A percentile compares a stretch with the other conserved stretches of the same genome.
Conservation (phyloP, 2,329 filamentous ascomycete genomes). For the Apiospora sp. region DNA sequence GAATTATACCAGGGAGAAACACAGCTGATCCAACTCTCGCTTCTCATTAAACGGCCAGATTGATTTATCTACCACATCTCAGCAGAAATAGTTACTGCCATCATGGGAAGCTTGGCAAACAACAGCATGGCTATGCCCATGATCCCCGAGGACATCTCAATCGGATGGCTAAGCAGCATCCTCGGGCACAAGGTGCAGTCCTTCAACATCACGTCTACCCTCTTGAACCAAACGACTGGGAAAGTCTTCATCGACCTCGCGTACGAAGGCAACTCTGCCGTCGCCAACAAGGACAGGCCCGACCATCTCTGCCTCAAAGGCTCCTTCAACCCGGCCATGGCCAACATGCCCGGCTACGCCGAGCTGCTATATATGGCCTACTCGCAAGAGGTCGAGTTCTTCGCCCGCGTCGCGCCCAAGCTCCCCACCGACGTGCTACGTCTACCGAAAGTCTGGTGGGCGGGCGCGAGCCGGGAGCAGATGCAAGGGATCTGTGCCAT, state of each 20-base stretch:
- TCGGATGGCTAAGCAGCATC: slow-evolving; percentile 38
- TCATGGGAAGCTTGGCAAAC: neutral
- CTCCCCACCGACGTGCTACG: slow-evolving; percentile 38
- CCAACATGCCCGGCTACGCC: slow-evolving; percentile 42
- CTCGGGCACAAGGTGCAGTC: slow-evolving; percentile 39
- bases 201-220: slow-evolving; percentile 32
- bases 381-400: slow-evolving; percentile 47
- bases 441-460: slow-evolving; percentile 48
- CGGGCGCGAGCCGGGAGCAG: slow-evolving; percentile 37
- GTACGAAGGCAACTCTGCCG: slow-evolving; percentile 30
- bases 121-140: slow-evolving; percentile 30
- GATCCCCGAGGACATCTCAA: slow-evolving; percentile 36
- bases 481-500: slow-evolving; percentile 49
- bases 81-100: neutral
- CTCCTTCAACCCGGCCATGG: slow-evolving; percentile 47
- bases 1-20: too few species aligned
- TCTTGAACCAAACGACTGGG: slow-evolving; percentile 37
- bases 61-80: neutral
- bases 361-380: slow-evolving; percentile 36
- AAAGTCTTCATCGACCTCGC: slow-evolving; percentile 40
- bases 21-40: too few species aligned
- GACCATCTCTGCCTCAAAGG: slow-evolving; percentile 47
- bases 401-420: slow-evolving; percentile 43
- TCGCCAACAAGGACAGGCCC: slow-evolving; percentile 29
- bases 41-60: neutral